These are phyloP conservation scores for Halophytophthora polymorphica DNA, from an alignment of 352 stramenopile genomes.

Conservation along the genomic window DNA sequence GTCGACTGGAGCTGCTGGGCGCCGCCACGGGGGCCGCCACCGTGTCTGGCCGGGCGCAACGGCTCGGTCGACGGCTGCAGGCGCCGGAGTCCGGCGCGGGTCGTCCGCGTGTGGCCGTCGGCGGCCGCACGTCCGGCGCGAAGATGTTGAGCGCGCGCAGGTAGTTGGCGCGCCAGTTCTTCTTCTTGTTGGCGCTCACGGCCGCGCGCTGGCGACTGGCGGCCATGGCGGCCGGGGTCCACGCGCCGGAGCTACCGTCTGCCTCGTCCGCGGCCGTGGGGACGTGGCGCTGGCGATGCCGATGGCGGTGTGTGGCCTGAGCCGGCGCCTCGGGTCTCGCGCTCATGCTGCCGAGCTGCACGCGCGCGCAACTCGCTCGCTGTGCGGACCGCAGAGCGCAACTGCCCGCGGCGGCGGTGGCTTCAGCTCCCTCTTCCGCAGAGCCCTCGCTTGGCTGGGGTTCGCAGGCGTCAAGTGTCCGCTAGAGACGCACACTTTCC, in stretches of 20 bases:
- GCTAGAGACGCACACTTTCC: too few species aligned
- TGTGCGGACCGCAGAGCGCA: too few species aligned
- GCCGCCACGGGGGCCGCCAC: too few species aligned
- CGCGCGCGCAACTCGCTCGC: too few species aligned
- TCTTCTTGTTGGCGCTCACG: conserved; percentile 28
- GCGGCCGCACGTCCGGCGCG: conserved; percentile 34
- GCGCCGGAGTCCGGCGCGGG: neutral
- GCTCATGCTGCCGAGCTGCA: too few species aligned
- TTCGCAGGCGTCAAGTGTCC: too few species aligned
- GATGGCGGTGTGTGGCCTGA: conserved; percentile 2
- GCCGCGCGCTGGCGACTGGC: conserved; percentile 22
- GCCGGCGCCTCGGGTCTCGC: too few species aligned
- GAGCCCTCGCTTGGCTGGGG: too few species aligned
- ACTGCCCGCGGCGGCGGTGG: too few species aligned
- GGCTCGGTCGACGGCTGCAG: too few species aligned
- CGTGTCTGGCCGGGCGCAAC: neutral
- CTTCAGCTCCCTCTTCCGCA: too few species aligned
- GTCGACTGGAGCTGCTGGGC: neutral
- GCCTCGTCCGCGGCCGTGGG: neutral
- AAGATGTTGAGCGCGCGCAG: conserved; percentile 75
- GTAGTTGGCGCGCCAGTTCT: conserved; percentile 80
- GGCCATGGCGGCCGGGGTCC: conserved; percentile 9
- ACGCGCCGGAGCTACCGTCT: neutral
- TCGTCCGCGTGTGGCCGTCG: conserved; percentile 13
- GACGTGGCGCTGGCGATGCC: conserved; percentile 14